A percentile compares a stretch with the other conserved stretches of the same genome.
phyloP scores from a whole-genome alignment of 2,329 filamentous ascomycete genomes.

The Trichoderma brevicompactum region DNA sequence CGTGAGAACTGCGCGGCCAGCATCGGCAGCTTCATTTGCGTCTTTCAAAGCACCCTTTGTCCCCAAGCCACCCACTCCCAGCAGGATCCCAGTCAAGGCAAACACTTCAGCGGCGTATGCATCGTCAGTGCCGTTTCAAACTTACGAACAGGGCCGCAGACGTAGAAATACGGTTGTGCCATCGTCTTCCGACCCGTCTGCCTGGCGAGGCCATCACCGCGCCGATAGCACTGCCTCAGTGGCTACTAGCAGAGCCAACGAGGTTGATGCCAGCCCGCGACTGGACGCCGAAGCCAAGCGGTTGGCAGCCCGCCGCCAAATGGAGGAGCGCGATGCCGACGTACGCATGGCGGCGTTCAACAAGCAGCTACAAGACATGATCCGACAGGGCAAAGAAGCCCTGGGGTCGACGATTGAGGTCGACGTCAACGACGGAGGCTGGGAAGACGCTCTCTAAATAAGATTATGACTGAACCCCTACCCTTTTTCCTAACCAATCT shows the following conservation, averaged over 20 bases:
- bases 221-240: slow-evolving; percentile 50
- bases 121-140: slow-evolving; percentile 35
- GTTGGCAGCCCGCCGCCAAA: slow-evolving; percentile 71
- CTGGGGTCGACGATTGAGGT: slow-evolving; percentile 75
- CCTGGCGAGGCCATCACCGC: slow-evolving; percentile 45
- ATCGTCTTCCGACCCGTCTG: slow-evolving; percentile 8
- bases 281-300: slow-evolving; percentile 70
- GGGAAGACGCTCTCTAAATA: slow-evolving; percentile 22
- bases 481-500: background rate
- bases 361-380: slow-evolving; percentile 79
- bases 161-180: slow-evolving; percentile 28
- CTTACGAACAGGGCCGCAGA: slow-evolving; percentile 31
- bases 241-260: slow-evolving; percentile 41
- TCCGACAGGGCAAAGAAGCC: slow-evolving; percentile 84
- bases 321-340: slow-evolving; percentile 78
- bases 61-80: slow-evolving; percentile 44
- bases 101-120: slow-evolving; percentile 12
- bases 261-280: slow-evolving; percentile 50
- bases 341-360: slow-evolving; percentile 80
- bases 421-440: slow-evolving; percentile 50
- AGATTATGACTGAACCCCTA: background rate
- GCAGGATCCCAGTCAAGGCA: slow-evolving; percentile 48
- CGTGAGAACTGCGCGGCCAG: slow-evolving; percentile 32
- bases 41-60: slow-evolving; percentile 27
- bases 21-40: slow-evolving; percentile 42